A percentile compares a stretch with the other conserved stretches of the same genome.
phyloP scores from a whole-genome alignment of 2,329 filamentous ascomycete genomes.

The Talaromyces marneffei region DNA sequence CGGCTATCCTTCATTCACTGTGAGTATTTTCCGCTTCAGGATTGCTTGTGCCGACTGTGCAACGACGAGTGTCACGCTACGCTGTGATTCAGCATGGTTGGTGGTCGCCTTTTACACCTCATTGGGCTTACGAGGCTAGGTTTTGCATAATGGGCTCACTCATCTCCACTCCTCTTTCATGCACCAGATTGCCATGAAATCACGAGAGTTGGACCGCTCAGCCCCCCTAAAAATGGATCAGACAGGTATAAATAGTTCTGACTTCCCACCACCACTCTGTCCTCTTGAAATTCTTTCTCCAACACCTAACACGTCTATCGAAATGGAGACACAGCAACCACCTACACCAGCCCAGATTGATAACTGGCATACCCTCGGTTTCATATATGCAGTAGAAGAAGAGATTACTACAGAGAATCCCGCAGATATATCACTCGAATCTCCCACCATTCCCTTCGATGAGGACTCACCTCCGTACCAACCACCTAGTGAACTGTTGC shows the following conservation, averaged over 20 bases:
- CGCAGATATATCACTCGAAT: background rate
- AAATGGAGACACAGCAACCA: slow-evolving; percentile 6
- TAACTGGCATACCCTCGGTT: background rate
- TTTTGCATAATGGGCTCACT: background rate
- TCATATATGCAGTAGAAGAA: slow-evolving; percentile 4
- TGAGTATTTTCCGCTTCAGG: background rate
- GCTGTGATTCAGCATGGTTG: background rate
- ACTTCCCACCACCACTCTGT: background rate
- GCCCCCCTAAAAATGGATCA: background rate
- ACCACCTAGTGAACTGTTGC: background rate
- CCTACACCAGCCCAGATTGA: background rate
- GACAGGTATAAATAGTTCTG: background rate
- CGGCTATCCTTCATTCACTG: background rate
- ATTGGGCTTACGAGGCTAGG: slow-evolving; percentile 1
- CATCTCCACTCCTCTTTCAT: background rate
- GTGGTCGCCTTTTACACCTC: background rate
- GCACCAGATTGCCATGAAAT: background rate
- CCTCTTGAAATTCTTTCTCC: background rate
- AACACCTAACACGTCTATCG: background rate
- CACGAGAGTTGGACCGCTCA: background rate
- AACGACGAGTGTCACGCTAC: background rate
- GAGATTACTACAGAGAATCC: background rate
- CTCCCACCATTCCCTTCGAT: background rate
- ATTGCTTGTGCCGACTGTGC: background rate
- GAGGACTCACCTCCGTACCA: background rate